Base-by-base conservation (phyloP, 352 stramenopile genomes). In the Halophytophthora polymorphica region DNA sequence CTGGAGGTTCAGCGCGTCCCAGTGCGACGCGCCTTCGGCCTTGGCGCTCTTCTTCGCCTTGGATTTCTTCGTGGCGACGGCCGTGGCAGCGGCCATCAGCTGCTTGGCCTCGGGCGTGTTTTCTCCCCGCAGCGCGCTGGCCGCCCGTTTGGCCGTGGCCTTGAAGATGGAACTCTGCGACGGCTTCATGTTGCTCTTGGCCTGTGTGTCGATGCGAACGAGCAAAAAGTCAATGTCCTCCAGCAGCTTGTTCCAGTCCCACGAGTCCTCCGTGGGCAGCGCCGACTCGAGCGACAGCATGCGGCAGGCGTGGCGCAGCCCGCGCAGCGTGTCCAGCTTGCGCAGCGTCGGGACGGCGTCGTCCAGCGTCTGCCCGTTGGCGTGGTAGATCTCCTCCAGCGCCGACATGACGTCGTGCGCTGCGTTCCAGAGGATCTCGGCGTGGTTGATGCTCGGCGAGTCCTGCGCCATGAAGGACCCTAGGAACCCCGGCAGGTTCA, bases 401-500 rank as follows among this genome's bases (percentile, higher is more conserved):
- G 85, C 76, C 18, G 79, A 73, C 61, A 97, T 96, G 10, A 97
- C 67, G 50, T 95, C 88, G 47, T 91, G 78, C 11, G 75, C 76
- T 11, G 84, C 71, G 62, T 98, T 98, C 93, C 93, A 98, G 34
- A 98, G 51, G 40, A 98, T 93, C 64, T 97, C 87, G 29, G 88
- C 83, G 44, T 97, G 89, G 50, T 95, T 86, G 49, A 97, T 95
- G 40, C 90, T 81, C 15, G 75, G 77, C 19, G 88, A 88, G 70
- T 98, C 93, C 49, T 92, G 74, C 33, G 90, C 85, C 41, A 96
- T 74, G 53, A 97, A 87, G 14, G 87, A 96, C 47, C 80, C 58
- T 8, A 97, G 61, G 59, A 98, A 98, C 3, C 80, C 88, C 15
- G 78, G 63, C 6, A 98, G 64, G 62, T 97, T 98, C n/a, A 96